Percentiles rank a stretch among this genome's conserved stretches.
These are phyloP conservation scores for Lablab purpureus DNA, from an alignment of 306 rosid species.

Conservation along the genomic window DNA sequence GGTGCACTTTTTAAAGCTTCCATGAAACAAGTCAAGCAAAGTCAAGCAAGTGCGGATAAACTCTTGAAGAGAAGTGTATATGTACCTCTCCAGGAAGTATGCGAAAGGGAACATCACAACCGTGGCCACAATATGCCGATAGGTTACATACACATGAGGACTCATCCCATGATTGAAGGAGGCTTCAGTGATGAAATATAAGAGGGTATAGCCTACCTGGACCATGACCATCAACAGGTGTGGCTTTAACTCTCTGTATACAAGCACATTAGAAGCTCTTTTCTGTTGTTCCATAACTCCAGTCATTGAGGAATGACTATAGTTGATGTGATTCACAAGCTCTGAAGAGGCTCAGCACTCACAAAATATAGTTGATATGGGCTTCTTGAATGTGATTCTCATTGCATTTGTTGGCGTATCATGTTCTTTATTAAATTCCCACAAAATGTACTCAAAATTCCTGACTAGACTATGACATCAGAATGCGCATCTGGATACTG, in stretches of 20 bases:
- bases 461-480: neutral
- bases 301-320: neutral
- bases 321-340: neutral
- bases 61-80: neutral
- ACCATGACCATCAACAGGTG: conserved; percentile 67
- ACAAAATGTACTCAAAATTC: conserved; percentile 27
- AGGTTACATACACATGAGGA: conserved; percentile 80
- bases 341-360: conserved; percentile 32
- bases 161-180: conserved; percentile 95
- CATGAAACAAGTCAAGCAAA: conserved; percentile 26
- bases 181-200: conserved; percentile 73
- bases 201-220: conserved; percentile 66
- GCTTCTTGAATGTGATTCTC: conserved; percentile 48
- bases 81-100: conserved; percentile 78
- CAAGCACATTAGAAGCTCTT: neutral
- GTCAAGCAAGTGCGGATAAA: neutral
- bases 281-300: conserved; percentile 45
- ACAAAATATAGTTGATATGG: conserved; percentile 38
- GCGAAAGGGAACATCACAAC: conserved; percentile 76
- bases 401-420: conserved; percentile 42
- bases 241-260: conserved; percentile 65
- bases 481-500: neutral
- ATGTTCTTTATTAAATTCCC: conserved; percentile 47
- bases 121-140: conserved; percentile 67
- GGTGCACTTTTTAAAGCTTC: neutral